A percentile compares a stretch with the other conserved stretches of the same genome.
Conservation (phyloP, 1,284 basidiomycete species). For the Ustilago lituana region DNA sequence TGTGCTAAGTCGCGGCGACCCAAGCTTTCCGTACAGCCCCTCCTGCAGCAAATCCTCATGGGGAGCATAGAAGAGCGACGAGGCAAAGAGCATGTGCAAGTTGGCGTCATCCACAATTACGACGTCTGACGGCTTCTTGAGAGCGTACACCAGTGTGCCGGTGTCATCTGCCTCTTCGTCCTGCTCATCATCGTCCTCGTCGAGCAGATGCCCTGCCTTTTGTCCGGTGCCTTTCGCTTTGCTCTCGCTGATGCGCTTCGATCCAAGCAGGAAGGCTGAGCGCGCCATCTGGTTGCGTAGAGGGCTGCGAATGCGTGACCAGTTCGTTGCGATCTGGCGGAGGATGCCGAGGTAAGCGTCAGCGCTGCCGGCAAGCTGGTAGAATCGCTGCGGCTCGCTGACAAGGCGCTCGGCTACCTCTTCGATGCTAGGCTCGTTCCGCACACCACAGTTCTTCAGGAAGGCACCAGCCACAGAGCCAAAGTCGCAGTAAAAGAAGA, state of each 20-base stretch:
- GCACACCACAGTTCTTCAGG: conserved; percentile 85
- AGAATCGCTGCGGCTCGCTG: conserved; percentile 74
- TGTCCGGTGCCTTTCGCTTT: conserved; percentile 1
- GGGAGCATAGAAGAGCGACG: conserved; percentile 77
- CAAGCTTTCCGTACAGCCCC: conserved; percentile 68
- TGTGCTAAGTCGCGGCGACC: conserved; percentile 76
- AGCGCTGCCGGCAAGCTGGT: conserved; percentile 74
- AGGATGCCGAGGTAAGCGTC: conserved; percentile 79
- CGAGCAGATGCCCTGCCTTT: conserved; percentile 32
- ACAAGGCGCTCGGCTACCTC: conserved; percentile 71
- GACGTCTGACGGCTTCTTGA: conserved; percentile 63
- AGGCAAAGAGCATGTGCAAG: conserved; percentile 65
- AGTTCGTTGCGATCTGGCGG: conserved; percentile 83
- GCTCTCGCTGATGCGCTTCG: conserved; percentile 70
- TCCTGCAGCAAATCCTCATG: conserved; percentile 85
- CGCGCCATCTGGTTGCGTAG: conserved; percentile 77
- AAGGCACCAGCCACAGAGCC: conserved; percentile 81
- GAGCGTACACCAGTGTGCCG: conserved; percentile 60
- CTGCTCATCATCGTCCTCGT: conserved; percentile 38
- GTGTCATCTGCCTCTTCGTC: conserved; percentile 64
- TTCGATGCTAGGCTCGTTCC: conserved; percentile 84
- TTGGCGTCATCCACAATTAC: conserved; percentile 67
- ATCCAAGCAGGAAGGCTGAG: conserved; percentile 78
- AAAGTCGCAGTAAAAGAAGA: conserved; percentile 86
- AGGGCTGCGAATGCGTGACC: conserved; percentile 72